Evolutionary conservation across 495 filamentous ascomycete genomes (phyloP).

Genomic region (Daldinia vernicosa): DNA sequence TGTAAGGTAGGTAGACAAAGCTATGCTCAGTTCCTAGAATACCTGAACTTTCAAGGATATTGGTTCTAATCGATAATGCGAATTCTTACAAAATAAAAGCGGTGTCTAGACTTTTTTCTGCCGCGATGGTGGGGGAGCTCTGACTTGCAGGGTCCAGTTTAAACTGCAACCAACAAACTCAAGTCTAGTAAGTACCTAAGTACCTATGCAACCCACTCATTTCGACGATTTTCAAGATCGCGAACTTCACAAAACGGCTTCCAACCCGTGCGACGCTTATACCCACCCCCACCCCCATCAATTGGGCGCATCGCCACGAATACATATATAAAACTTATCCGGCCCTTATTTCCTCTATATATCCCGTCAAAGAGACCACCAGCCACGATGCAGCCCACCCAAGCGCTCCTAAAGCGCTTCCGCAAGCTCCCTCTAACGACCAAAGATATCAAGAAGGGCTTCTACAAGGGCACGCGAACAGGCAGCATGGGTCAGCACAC

Average conservation of each 20-base stretch:
- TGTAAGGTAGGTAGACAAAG: not conserved
- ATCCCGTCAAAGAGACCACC: not conserved
- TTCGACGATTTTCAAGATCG: slow-evolving; percentile 37
- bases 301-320: not conserved
- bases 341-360: no score
- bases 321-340: not conserved
- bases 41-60: not conserved
- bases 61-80: slow-evolving; percentile 15
- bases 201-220: slow-evolving; percentile 20
- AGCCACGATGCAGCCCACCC: slow-evolving; percentile 71
- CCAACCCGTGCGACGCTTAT: not conserved
- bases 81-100: slow-evolving; percentile 27
- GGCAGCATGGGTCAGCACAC: slow-evolving; percentile 89
- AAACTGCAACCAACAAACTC: not conserved
- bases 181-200: not conserved
- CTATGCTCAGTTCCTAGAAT: not conserved
- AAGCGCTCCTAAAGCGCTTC: slow-evolving; percentile 68
- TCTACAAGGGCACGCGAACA: slow-evolving; percentile 93
- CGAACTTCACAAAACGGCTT: slow-evolving; percentile 4
- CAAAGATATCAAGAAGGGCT: slow-evolving; percentile 90
- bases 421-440: slow-evolving; percentile 82
- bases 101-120: slow-evolving; percentile 47
- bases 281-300: not conserved
- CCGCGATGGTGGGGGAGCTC: slow-evolving; percentile 45
- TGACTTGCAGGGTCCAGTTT: not conserved